A percentile compares a stretch with the other conserved stretches of the same genome.
phyloP scores from a whole-genome alignment of 1,284 basidiomycete genomes.

The Pisolithus thermaeus region DNA sequence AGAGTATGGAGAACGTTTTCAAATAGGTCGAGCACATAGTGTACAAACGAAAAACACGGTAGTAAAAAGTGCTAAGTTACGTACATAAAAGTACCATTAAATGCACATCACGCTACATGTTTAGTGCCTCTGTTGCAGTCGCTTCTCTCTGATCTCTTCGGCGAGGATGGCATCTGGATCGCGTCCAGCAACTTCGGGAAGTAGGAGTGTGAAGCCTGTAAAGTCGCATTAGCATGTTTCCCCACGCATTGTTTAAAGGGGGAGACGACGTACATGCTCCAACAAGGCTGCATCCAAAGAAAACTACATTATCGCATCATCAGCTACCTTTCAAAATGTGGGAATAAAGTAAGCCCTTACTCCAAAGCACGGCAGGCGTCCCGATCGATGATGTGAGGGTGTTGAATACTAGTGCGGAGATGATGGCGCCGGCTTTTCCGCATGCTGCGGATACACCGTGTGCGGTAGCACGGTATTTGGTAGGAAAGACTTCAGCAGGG shows the following conservation, averaged over 20 bases:
- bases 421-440: slow-evolving; percentile 78
- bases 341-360: slow-evolving; percentile 32
- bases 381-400: slow-evolving; percentile 60
- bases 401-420: slow-evolving; percentile 79
- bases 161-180: slow-evolving; percentile 64
- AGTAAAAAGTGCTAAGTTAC: too few relatives aligned
- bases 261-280: slow-evolving; percentile 38
- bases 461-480: slow-evolving; percentile 72
- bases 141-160: slow-evolving; percentile 40
- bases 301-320: slow-evolving; percentile 35
- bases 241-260: not conserved
- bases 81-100: too few relatives aligned
- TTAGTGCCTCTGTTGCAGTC: not conserved
- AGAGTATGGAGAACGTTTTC: too few relatives aligned
- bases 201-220: slow-evolving; percentile 58
- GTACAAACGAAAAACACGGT: too few relatives aligned
- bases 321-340: slow-evolving; percentile 17
- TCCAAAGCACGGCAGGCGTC: slow-evolving; percentile 57
- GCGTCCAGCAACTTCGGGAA: slow-evolving; percentile 73
- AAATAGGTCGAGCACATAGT: too few relatives aligned
- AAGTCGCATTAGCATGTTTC: not conserved
- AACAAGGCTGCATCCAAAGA: slow-evolving; percentile 53
- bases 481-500: slow-evolving; percentile 88
- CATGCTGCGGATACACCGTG: slow-evolving; percentile 78
- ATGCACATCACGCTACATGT: too few relatives aligned